Percentiles rank a stretch among this genome's conserved stretches.
Conservation (phyloP, 805 yeast genomes). For the Ogataea siamensis region DNA sequence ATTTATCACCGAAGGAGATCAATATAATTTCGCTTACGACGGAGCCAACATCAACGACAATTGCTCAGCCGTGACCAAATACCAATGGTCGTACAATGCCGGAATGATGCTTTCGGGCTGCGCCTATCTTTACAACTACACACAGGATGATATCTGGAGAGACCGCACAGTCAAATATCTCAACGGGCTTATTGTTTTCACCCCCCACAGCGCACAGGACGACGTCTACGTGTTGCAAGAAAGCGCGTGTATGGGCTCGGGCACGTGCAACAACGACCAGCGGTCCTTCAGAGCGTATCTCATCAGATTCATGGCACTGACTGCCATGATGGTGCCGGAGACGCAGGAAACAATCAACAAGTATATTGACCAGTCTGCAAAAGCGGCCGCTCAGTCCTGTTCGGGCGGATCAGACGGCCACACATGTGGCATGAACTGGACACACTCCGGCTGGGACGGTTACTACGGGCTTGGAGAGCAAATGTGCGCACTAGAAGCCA, state of each 20-base stretch:
- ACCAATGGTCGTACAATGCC: constrained; percentile 85
- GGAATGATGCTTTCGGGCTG: constrained; percentile 77
- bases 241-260: constrained; percentile 71
- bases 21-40: constrained; percentile 56
- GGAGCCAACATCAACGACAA: constrained; percentile 61
- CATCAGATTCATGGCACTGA: constrained; percentile 68
- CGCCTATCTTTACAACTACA: constrained; percentile 76
- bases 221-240: constrained; percentile 59
- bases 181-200: constrained; percentile 55
- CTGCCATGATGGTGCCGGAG: constrained; percentile 69
- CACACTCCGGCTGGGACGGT: constrained; percentile 57
- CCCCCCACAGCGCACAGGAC: constrained; percentile 37
- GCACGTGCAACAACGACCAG: constrained; percentile 79
- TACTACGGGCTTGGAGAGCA: constrained; percentile 76
- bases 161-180: constrained; percentile 56
- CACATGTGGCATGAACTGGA: constrained; percentile 77
- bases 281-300: constrained; percentile 88
- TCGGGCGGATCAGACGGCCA: constrained; percentile 71
- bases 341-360: constrained; percentile 38
- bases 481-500: constrained; percentile 67
- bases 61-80: constrained; percentile 57
- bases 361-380: constrained; percentile 49
- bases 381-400: constrained; percentile 69
- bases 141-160: constrained; percentile 65
- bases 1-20: constrained; percentile 43